phyloP scores from a whole-genome alignment of 495 filamentous ascomycete genomes.

The Aspergillus saccharolyticus region DNA sequence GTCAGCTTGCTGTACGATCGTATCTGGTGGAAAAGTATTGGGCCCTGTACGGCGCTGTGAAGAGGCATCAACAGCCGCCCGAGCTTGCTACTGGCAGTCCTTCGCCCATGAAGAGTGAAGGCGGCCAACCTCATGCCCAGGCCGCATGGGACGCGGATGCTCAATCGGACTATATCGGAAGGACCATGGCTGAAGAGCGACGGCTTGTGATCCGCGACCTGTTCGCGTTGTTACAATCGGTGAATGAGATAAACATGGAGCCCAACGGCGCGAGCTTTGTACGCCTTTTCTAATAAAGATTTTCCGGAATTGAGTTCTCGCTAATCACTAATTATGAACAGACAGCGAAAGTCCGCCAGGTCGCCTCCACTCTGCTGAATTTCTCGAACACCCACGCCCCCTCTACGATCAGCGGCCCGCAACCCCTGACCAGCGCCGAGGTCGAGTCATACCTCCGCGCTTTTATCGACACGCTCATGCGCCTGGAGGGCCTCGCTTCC shows the following conservation, averaged over 20 bases:
- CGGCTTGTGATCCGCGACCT: constrained; percentile 73
- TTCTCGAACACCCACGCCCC: constrained; percentile 49
- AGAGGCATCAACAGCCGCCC: constrained; percentile 24
- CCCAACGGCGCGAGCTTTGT: constrained; percentile 71
- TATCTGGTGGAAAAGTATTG: constrained; percentile 81
- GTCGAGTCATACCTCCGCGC: constrained; percentile 60
- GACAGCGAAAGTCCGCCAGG: constrained; percentile 66
- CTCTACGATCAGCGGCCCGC: constrained; percentile 22
- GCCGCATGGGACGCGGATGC: constrained; percentile 22
- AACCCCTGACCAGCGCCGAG: constrained; percentile 35
- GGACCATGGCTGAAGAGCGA: constrained; percentile 60
- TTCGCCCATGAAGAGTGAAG: constrained; percentile 18
- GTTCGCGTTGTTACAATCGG: constrained; percentile 59
- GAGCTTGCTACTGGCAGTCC: constrained; percentile 14
- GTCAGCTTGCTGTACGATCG: constrained; percentile 67
- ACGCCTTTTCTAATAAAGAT: constrained; percentile 25
- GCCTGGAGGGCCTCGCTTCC: constrained; percentile 50
- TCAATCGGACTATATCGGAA: constrained; percentile 44
- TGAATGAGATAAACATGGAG: constrained; percentile 77
- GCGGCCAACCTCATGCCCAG: constrained; percentile 5
- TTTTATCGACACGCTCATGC: constrained; percentile 66
- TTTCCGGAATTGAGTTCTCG: too few relatives aligned
- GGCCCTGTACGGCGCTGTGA: constrained; percentile 54
- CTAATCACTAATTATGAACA: constrained; percentile 15
- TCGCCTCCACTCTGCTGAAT: constrained; percentile 69